A percentile compares a stretch with the other conserved stretches of the same genome.
These are phyloP conservation scores for Brettanomyces nanus DNA, from an alignment of 805 yeast genomes.

Conservation along the genomic window DNA sequence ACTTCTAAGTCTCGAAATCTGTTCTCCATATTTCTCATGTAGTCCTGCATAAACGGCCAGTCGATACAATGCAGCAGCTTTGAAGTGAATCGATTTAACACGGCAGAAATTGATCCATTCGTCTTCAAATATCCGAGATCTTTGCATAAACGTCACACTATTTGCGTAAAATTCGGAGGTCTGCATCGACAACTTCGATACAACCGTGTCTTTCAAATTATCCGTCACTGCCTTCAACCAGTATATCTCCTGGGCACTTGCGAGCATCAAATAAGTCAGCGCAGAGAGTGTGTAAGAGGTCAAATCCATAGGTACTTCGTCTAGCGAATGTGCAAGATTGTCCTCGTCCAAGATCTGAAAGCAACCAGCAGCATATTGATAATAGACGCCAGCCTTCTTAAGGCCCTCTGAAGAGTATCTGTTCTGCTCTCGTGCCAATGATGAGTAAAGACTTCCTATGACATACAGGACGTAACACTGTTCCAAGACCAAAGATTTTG, in stretches of 20 bases:
- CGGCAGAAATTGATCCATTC: constrained; percentile 61
- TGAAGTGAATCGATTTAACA: constrained; percentile 57
- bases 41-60: constrained; percentile 42
- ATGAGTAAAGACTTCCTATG: constrained; percentile 56
- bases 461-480: constrained; percentile 57
- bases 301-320: constrained; percentile 34
- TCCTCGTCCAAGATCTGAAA: constrained; percentile 31
- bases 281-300: constrained; percentile 42
- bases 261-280: constrained; percentile 48
- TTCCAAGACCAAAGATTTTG: constrained; percentile 49
- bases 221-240: constrained; percentile 64
- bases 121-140: constrained; percentile 27
- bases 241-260: constrained; percentile 82
- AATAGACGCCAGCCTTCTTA: constrained; percentile 53
- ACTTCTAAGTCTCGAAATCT: constrained; percentile 47
- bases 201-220: constrained; percentile 46
- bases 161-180: constrained; percentile 47
- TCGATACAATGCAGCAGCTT: constrained; percentile 64
- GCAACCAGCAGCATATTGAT: constrained; percentile 68
- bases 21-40: constrained; percentile 56
- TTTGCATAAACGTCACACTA: constrained; percentile 13
- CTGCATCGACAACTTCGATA: constrained; percentile 60
- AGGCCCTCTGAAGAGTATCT: constrained; percentile 43
- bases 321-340: constrained; percentile 13
- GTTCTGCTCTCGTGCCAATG: constrained; percentile 41